A percentile compares a stretch with the other conserved stretches of the same genome.
These are phyloP conservation scores for Starmerella bombi DNA, from an alignment of 805 yeast species.

Conservation along the genomic window DNA sequence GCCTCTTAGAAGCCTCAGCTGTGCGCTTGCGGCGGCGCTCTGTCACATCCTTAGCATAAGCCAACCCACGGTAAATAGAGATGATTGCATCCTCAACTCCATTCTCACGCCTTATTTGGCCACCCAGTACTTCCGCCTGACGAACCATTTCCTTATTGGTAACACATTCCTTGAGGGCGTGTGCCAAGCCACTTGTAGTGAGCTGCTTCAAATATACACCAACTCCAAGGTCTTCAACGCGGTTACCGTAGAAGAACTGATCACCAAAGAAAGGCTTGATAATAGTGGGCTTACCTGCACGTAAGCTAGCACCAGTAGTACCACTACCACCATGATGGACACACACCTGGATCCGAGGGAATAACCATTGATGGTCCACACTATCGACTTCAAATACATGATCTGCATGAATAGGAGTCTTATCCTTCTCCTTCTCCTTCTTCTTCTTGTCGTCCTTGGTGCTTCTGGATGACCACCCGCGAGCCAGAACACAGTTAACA, in stretches of 20 bases:
- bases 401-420: slow-evolving; percentile 18
- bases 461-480: slow-evolving; percentile 86
- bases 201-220: slow-evolving; percentile 62
- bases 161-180: slow-evolving; percentile 58
- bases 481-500: slow-evolving; percentile 74
- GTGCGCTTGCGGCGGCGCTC: slow-evolving; percentile 11
- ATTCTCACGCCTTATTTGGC: slow-evolving; percentile 51
- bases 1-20: slow-evolving; percentile 4
- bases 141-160: slow-evolving; percentile 52
- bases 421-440: slow-evolving; percentile 23
- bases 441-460: slow-evolving; percentile 22
- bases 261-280: slow-evolving; percentile 95
- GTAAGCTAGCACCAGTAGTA: slow-evolving; percentile 81
- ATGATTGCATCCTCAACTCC: slow-evolving; percentile 72
- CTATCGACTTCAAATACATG: slow-evolving; percentile 58
- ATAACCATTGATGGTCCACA: slow-evolving; percentile 89
- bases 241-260: slow-evolving; percentile 78
- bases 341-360: slow-evolving; percentile 78
- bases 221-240: slow-evolving; percentile 81
- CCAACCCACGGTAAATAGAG: slow-evolving; percentile 63
- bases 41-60: slow-evolving; percentile 36
- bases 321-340: slow-evolving; percentile 98
- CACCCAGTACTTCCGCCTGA: slow-evolving; percentile 53
- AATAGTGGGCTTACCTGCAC: slow-evolving; percentile 78
- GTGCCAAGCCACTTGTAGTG: slow-evolving; percentile 46